These are phyloP conservation scores for Rachicladosporium sp. DNA, from an alignment of 2,329 filamentous ascomycete genomes.

Conservation along the genomic window DNA sequence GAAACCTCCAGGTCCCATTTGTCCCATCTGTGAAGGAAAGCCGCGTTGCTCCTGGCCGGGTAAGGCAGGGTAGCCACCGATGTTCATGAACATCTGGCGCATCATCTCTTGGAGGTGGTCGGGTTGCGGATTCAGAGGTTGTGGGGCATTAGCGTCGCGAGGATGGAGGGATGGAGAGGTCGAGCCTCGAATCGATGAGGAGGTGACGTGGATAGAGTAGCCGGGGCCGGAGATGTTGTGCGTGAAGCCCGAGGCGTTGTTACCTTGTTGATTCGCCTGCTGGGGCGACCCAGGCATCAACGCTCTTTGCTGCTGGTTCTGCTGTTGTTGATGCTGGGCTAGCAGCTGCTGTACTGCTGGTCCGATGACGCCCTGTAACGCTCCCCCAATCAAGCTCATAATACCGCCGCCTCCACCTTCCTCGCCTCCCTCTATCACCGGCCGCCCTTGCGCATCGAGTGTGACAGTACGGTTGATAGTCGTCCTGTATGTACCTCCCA, in stretches of 20 bases:
- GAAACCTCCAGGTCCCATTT: not conserved
- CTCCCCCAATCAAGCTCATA: constrained; percentile 13
- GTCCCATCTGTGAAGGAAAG: not conserved
- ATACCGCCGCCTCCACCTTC: constrained; percentile 30
- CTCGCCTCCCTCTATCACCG: constrained; percentile 11
- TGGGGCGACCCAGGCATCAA: not conserved
- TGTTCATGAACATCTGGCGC: constrained; percentile 21
- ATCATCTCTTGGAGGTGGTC: constrained; percentile 19
- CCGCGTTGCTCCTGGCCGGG: not conserved
- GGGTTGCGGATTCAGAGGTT: constrained; percentile 27
- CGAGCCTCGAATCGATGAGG: constrained; percentile 11
- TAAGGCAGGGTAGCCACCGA: constrained; percentile 11
- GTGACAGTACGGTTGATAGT: constrained; percentile 30
- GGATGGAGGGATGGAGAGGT: constrained; percentile 29
- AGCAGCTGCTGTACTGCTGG: constrained; percentile 2
- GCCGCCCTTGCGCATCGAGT: constrained; percentile 8
- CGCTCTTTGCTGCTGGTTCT: constrained; percentile 7
- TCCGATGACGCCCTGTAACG: constrained; percentile 9
- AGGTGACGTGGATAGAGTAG: constrained; percentile 20
- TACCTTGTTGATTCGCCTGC: constrained; percentile 7
- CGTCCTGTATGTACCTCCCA: constrained; percentile 20
- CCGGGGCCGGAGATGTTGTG: constrained; percentile 15
- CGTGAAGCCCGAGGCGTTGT: constrained; percentile 5
- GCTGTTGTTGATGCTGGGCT: constrained; percentile 8
- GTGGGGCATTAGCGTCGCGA: constrained; percentile 39